Evolutionary conservation across 345 rosid genomes (phyloP).

Genomic region (Linum tenue): DNA sequence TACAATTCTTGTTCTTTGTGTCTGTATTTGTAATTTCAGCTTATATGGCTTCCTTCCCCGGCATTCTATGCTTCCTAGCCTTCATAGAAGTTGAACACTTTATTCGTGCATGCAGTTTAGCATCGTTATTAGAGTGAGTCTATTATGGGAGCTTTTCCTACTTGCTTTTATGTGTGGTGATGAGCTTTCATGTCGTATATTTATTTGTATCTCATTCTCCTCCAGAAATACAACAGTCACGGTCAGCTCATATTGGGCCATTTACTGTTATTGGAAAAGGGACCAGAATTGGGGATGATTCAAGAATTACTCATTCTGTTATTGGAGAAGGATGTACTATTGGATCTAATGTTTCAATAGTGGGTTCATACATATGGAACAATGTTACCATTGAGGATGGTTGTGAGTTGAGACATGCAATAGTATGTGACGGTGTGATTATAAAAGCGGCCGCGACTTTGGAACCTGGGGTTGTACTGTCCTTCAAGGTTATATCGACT

Average conservation of each 20-base stretch:
- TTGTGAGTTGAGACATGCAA: conserved; percentile 68
- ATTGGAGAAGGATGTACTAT: conserved; percentile 74
- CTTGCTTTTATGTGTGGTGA: background rate
- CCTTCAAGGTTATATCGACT: conserved; percentile 47
- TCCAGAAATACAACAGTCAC: conserved; percentile 52
- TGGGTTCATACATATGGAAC: conserved; percentile 88
- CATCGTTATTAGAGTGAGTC: background rate
- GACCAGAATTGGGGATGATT: conserved; percentile 53
- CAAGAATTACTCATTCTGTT: conserved; percentile 62
- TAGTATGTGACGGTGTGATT: conserved; percentile 73
- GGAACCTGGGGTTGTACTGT: conserved; percentile 77
- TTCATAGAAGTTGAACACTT: background rate
- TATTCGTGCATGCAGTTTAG: background rate
- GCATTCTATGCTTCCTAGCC: background rate
- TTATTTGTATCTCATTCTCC: conserved; percentile 7
- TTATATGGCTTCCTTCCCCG: background rate
- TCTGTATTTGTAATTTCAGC: background rate
- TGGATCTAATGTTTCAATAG: conserved; percentile 78
- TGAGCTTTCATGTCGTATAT: background rate
- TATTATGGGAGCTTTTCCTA: background rate
- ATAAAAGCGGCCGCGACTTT: conserved; percentile 70
- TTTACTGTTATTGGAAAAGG: conserved; percentile 69
- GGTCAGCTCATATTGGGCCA: conserved; percentile 63
- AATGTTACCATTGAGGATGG: conserved; percentile 85
- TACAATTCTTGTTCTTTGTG: background rate